Base-by-base conservation (phyloP, 805 yeast genomes). In the Kazachstania africana region DNA sequence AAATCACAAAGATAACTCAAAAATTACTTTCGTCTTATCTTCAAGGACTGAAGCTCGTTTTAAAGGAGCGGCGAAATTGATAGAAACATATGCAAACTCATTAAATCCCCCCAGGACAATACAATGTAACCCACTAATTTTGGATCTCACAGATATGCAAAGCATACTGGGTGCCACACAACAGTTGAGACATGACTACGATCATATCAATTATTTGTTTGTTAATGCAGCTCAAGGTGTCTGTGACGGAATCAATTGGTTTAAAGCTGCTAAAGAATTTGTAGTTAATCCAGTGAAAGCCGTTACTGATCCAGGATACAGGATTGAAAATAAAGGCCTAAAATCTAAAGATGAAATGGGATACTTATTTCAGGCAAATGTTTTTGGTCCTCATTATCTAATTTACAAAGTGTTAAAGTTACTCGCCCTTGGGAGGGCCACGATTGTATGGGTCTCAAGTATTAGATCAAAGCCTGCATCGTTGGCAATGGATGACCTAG, bases 141-240 rank as follows among this genome's bases (percentile, higher is more conserved):
- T 91, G 8, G 96, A 91, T 52, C 83, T 88, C 52, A 68, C 85
- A 9, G 72, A 80, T 45, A 84, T 85, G 95, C 76, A 83, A 8
- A 81, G 94, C 1, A 70, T 87, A 12, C 59, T 80, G 17, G 65
- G 69, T 13, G 94, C 94, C 0, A 69, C 71, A 32, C 65, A 75
- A 39, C 93, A 82, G 31, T 53, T 91, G 37, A 58, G 59, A 36
- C 67, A 72, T 42, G 69, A 72, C 37, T 85, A 75, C 59, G 47
- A 54, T 5, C 67, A 72, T 28, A 66, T 91, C 19, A 88, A 91
- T 55, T 84, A 76, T 51, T 54, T 87, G 38, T 81, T 81, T 49
- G 67, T 85, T 36, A 87, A 85, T 59, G 84, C 97, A 4, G 94
- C 94, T 3, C 88, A 82, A 44, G 85, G 94, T 26, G 81, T 77